phyloP scores from a whole-genome alignment of 1,284 basidiomycete genomes.

The Anthracocystis walkeri region DNA sequence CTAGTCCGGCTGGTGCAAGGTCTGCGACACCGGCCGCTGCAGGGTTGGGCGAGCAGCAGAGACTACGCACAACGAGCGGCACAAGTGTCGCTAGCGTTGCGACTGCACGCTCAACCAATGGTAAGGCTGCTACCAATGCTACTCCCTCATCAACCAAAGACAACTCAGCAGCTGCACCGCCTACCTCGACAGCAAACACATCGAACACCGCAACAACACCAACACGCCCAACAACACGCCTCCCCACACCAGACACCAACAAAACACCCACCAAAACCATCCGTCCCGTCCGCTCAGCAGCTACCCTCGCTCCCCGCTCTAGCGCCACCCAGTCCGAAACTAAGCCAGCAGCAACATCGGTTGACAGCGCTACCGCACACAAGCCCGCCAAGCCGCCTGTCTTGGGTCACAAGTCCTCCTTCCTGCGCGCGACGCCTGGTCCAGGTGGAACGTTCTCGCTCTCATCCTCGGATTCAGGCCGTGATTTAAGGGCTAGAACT shows the following conservation, averaged over 20 bases:
- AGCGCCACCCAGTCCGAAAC: neutral
- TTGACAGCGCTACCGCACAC: slow-evolving; percentile 13
- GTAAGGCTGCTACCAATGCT: neutral
- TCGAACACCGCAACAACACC: slow-evolving; percentile 1
- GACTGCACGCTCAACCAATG: slow-evolving; percentile 6
- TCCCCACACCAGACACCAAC: slow-evolving; percentile 14
- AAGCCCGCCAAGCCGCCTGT: slow-evolving; percentile 1
- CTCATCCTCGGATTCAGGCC: slow-evolving; percentile 22
- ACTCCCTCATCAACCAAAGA: neutral
- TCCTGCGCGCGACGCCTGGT: slow-evolving; percentile 47
- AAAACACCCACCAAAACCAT: slow-evolving; percentile 29
- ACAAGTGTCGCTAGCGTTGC: slow-evolving; percentile 14
- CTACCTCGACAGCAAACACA: neutral
- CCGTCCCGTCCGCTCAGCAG: slow-evolving; percentile 20
- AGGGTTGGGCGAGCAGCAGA: slow-evolving; percentile 1
- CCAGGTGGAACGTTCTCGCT: slow-evolving; percentile 47
- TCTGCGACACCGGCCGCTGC: neutral
- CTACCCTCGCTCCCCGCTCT: slow-evolving; percentile 9
- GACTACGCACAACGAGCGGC: slow-evolving; percentile 16
- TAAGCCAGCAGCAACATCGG: slow-evolving; percentile 3
- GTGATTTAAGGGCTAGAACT: slow-evolving; percentile 20
- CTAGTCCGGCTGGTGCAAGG: neutral
- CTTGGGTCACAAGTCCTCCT: slow-evolving; percentile 29
- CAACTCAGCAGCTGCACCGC: neutral
- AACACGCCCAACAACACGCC: neutral